Percentiles rank a stretch among this genome's conserved stretches.
Conservation (phyloP, 805 yeast species). For the Candida andamanensis region DNA sequence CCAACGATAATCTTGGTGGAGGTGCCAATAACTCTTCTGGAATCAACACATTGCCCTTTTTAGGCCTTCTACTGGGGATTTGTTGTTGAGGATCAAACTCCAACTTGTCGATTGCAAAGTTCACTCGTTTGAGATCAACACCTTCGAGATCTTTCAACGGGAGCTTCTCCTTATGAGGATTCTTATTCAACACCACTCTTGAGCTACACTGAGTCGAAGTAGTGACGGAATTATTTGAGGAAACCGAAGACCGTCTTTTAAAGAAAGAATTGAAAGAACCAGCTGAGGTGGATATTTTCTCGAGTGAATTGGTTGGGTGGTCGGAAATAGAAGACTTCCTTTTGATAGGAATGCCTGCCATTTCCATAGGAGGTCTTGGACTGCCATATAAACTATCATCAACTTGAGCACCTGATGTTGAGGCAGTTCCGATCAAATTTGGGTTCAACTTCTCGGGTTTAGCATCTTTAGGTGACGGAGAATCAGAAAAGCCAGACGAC, state of each 20-base stretch:
- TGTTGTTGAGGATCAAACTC: constrained; percentile 72
- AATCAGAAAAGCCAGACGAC: not conserved
- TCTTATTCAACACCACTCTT: constrained; percentile 41
- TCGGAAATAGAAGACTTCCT: constrained; percentile 7
- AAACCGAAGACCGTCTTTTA: constrained; percentile 13
- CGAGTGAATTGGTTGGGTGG: constrained; percentile 3
- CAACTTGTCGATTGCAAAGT: constrained; percentile 72
- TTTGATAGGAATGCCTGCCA: constrained; percentile 10
- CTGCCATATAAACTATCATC: too few species aligned
- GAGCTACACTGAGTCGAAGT: constrained; percentile 1
- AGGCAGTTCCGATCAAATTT: constrained; percentile 3
- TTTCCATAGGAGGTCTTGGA: constrained; percentile 8
- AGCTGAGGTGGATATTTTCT: constrained; percentile 5
- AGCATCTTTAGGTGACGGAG: not conserved
- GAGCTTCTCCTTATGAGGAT: constrained; percentile 33
- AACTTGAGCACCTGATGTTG: too few species aligned
- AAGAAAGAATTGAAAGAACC: constrained; percentile 12
- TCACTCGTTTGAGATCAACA: constrained; percentile 54
- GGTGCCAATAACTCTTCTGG: constrained; percentile 66
- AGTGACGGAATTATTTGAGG: constrained; percentile 6
- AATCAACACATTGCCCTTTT: constrained; percentile 45
- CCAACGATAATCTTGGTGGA: constrained; percentile 61
- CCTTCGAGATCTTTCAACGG: constrained; percentile 21
- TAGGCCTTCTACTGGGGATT: constrained; percentile 53
- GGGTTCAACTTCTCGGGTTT: constrained; percentile 1